phyloP scores from a whole-genome alignment of 257 asterid species.

The Solanum appendiculatum region DNA sequence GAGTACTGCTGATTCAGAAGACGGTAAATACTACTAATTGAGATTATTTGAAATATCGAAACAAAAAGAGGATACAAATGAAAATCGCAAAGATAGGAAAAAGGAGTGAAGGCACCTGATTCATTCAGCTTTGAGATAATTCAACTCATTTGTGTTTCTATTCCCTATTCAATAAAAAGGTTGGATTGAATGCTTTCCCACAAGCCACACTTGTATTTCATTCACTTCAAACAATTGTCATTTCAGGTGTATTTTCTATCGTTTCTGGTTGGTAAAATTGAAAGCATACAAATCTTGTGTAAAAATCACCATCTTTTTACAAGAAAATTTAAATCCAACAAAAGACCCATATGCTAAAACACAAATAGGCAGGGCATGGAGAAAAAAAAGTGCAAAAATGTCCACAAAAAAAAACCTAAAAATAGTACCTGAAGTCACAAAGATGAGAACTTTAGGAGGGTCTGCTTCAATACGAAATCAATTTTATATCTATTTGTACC shows the following conservation, averaged over 20 bases:
- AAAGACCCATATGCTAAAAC: too few relatives aligned
- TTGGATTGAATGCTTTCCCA: not conserved
- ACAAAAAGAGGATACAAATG: not conserved
- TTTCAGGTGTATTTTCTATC: slow-evolving; percentile 80
- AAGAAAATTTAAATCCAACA: too few relatives aligned
- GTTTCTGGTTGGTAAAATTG: slow-evolving; percentile 55
- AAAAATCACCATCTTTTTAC: too few relatives aligned
- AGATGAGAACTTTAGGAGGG: too few relatives aligned
- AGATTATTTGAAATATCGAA: not conserved
- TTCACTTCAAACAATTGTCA: slow-evolving; percentile 58
- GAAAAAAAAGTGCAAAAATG: too few relatives aligned
- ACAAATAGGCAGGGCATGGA: too few relatives aligned
- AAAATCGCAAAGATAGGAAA: not conserved
- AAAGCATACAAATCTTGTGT: too few relatives aligned
- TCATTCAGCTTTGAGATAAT: slow-evolving; percentile 19
- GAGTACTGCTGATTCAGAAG: not conserved
- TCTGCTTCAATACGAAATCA: too few relatives aligned
- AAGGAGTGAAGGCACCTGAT: slow-evolving; percentile 43
- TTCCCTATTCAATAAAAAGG: not conserved
- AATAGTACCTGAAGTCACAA: too few relatives aligned
- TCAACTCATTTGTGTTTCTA: not conserved
- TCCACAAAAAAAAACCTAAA: too few relatives aligned
- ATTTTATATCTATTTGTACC: too few relatives aligned
- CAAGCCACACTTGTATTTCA: not conserved
- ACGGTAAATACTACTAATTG: not conserved